A percentile compares a stretch with the other conserved stretches of the same genome.
phyloP scores from a whole-genome alignment of 106 monocot genomes.

The Cymbidium sinense region DNA sequence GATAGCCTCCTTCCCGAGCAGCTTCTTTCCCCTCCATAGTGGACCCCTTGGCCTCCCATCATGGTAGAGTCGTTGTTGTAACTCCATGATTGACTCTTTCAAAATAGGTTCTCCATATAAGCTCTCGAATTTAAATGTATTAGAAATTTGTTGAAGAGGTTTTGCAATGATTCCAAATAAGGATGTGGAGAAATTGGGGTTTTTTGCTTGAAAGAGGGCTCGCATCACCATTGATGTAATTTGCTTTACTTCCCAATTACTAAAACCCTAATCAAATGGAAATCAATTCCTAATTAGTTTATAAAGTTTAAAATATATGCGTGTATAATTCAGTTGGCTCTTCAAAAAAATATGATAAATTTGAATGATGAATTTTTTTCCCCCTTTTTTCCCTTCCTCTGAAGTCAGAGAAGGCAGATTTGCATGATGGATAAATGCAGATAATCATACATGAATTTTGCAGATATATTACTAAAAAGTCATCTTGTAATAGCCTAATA shows the following conservation, averaged over 20 bases:
- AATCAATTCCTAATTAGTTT: neutral
- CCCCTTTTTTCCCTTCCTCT: too few relatives aligned
- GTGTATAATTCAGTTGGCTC: neutral
- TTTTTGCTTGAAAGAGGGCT: neutral
- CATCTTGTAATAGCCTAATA: neutral
- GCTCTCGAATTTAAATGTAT: too few relatives aligned
- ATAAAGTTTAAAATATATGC: neutral
- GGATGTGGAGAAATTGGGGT: neutral
- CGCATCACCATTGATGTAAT: neutral
- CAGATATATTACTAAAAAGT: neutral
- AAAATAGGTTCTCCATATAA: neutral
- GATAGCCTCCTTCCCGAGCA: conserved; percentile 88
- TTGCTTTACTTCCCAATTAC: neutral
- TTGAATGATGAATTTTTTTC: neutral
- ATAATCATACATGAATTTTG: neutral
- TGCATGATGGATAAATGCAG: neutral
- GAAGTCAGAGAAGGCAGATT: too few relatives aligned
- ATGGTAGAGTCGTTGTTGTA: conserved; percentile 36
- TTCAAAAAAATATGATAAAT: neutral
- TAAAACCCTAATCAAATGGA: neutral
- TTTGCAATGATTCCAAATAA: neutral
- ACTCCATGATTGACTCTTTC: neutral
- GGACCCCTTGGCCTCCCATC: conserved; percentile 90
- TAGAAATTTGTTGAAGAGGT: neutral
- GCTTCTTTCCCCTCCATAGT: conserved; percentile 93